Base-by-base conservation (phyloP, 2,329 filamentous ascomycete genomes). In the Tricladium varicosporioides region DNA sequence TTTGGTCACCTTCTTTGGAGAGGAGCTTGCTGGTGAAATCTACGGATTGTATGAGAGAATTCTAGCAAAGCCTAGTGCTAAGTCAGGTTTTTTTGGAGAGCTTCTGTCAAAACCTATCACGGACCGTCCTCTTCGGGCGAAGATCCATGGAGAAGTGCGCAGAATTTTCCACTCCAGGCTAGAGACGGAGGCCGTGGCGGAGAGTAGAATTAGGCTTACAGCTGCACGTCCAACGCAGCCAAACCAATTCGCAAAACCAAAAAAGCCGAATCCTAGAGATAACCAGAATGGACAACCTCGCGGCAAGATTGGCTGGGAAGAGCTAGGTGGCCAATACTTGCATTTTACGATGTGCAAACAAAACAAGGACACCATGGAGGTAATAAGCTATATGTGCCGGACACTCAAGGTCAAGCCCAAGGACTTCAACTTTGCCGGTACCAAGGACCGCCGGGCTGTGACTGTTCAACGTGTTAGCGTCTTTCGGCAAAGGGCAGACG, bases 331-430 rank as follows among this genome's bases (percentile, higher is more conserved):
- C 8, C 81, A 86, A 57, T 85, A 86, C 67, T 72, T 90, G n/a
- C 87, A 91, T 69, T 90, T 90, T 67, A 86, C 83, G 0, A 75
- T 91, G 40, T 87, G 88, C 76, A 91, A 91, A 71, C 87, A 89
- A 70, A 91, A 91, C 71, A 89, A 88, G 68, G 87, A 90, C 67
- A 90, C 87, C 0, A 89, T 89, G 86, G 87, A 91, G 66, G 79
- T 85, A 0, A 75, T 89, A n/a, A 79, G 77, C 1, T 85, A 80
- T 64, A 72, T 90, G 5, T 78, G 80, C 1, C 80, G 79, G 45
- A 76, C 81, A 59, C 70, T 89, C 53, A 84, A 82, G 60, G 75
- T 84, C 57, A 80, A 80, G 43, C 70, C 80, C 2, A 85, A 83
- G 65, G 75, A 75, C 44, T 87, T 90, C 63, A 76, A 82, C 40